Evolutionary conservation across 345 rosid genomes (phyloP).

Genomic region (Arabidopsis suecica): DNA sequence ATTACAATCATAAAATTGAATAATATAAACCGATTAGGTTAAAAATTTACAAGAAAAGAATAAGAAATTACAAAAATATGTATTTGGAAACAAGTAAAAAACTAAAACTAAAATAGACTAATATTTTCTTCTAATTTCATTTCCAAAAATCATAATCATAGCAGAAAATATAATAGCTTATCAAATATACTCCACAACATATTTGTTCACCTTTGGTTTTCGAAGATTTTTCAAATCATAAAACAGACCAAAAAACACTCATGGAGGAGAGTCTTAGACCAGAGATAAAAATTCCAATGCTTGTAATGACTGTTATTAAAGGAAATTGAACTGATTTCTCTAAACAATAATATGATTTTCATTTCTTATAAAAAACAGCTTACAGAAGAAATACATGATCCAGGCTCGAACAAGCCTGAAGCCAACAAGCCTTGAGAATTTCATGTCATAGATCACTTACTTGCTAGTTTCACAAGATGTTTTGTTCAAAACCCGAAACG

Average conservation of each 20-base stretch:
- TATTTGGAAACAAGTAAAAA: neutral
- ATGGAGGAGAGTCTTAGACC: neutral
- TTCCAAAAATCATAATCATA: neutral
- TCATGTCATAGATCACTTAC: neutral
- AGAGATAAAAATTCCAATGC: neutral
- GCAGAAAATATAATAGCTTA: neutral
- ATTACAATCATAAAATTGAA: neutral
- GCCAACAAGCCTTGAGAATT: slow-evolving; percentile 22
- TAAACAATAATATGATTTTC: neutral
- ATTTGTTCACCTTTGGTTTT: neutral
- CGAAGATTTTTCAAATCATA: neutral
- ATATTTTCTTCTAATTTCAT: neutral
- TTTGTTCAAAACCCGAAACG: neutral
- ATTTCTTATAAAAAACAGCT: neutral
- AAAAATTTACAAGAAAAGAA: neutral
- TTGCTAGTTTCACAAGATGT: neutral
- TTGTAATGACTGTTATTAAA: slow-evolving; percentile 1
- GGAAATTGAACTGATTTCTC: neutral
- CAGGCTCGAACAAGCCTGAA: neutral
- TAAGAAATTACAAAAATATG: neutral
- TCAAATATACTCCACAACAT: neutral
- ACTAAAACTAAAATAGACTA: neutral
- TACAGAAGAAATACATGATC: slow-evolving; percentile 10
- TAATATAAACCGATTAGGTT: neutral
- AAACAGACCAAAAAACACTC: neutral